Conservation (phyloP, 768 basidiomycete genomes). For the Tricholoma matsutake region DNA sequence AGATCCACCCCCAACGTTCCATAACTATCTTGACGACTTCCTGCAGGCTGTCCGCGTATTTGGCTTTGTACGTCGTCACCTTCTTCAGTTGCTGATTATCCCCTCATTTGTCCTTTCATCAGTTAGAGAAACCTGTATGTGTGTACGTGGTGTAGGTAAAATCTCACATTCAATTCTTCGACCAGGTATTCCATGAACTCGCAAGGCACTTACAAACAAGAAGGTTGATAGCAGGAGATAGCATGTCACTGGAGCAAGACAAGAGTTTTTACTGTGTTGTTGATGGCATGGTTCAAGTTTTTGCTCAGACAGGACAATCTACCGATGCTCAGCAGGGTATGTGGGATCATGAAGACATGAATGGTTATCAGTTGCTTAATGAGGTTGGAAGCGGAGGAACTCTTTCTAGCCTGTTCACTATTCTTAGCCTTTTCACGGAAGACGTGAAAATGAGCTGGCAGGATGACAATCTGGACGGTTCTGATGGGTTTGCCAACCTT, state of each 20-base stretch:
- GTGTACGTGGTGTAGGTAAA: neutral
- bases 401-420: conserved; percentile 93
- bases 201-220: conserved; percentile 94
- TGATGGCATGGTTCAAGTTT: conserved; percentile 96
- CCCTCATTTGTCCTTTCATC: conserved; percentile 1
- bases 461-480: conserved; percentile 45
- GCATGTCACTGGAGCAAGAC: conserved; percentile 84
- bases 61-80: conserved; percentile 65
- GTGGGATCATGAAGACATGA: conserved; percentile 87
- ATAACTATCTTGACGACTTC: conserved; percentile 97
- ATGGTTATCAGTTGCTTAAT: conserved; percentile 94
- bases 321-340: conserved; percentile 46
- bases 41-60: conserved; percentile 95
- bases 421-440: conserved; percentile 95
- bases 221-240: conserved; percentile 94
- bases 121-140: conserved; percentile 88
- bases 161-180: neutral
- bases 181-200: conserved; percentile 92
- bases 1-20: conserved; percentile 75
- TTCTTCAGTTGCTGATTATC: neutral
- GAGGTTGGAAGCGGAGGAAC: conserved; percentile 96
- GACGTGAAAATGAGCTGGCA: conserved; percentile 92
- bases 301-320: conserved; percentile 63
- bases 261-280: conserved; percentile 98
- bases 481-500: conserved; percentile 24